These are phyloP conservation scores for Coemansia sp. DNA, from an alignment of 192 early-diverging fungal genomes.

Conservation along the genomic window DNA sequence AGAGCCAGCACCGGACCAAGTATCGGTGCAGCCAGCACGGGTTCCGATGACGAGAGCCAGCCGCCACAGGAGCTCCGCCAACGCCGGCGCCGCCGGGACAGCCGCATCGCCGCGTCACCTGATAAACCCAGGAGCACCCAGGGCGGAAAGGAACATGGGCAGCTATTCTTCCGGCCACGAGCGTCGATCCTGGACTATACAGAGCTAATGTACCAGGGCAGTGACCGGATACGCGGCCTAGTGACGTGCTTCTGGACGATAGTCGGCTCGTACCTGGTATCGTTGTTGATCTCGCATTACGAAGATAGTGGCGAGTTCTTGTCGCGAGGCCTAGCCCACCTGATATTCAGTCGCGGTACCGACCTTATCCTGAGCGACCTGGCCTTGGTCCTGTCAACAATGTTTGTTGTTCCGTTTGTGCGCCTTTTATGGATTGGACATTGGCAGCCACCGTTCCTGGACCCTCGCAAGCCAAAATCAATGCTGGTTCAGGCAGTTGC, in stretches of 20 bases:
- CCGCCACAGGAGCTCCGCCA: too few relatives aligned
- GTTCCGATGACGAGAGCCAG: too few relatives aligned
- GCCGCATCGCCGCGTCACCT: not conserved
- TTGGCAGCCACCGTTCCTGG: conserved; percentile 12
- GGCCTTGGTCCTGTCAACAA: conserved; percentile 59
- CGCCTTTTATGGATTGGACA: conserved; percentile 25
- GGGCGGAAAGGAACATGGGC: conserved; percentile 1
- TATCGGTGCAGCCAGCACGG: too few relatives aligned
- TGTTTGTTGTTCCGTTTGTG: conserved; percentile 54
- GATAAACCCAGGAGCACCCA: not conserved
- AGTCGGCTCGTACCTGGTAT: conserved; percentile 36
- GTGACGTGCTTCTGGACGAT: conserved; percentile 51
- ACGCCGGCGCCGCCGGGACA: too few relatives aligned
- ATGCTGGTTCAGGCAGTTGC: conserved; percentile 51
- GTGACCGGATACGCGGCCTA: conserved; percentile 37
- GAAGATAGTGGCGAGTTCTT: conserved; percentile 34
- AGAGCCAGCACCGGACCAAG: too few relatives aligned
- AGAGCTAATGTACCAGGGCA: conserved; percentile 47
- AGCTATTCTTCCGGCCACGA: conserved; percentile 27
- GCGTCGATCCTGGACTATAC: conserved; percentile 50
- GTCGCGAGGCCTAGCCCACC: conserved; percentile 17
- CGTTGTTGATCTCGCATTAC: conserved; percentile 33
- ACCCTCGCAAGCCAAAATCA: conserved; percentile 14
- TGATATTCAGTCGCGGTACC: conserved; percentile 48
- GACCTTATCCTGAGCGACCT: conserved; percentile 69